These are phyloP conservation scores for Tilletia walkeri DNA, from an alignment of 1,284 basidiomycete species.

Conservation along the genomic window DNA sequence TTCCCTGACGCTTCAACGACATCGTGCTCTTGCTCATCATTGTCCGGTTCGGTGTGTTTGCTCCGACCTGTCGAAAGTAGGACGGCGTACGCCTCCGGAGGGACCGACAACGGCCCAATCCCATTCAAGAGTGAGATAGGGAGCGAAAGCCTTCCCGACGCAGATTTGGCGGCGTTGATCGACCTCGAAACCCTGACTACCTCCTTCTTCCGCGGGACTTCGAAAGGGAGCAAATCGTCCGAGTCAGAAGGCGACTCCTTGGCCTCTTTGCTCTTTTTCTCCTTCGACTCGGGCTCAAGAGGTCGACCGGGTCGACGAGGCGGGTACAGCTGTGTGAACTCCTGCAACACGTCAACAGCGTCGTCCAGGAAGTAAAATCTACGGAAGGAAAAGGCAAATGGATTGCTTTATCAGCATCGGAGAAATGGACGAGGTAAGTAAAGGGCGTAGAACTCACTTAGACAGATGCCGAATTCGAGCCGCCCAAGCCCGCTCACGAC, in stretches of 20 bases:
- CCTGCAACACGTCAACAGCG: conserved; percentile 13
- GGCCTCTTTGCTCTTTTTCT: too few species aligned
- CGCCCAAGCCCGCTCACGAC: conserved; percentile 14
- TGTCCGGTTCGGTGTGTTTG: neutral
- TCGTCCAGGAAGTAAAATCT: conserved; percentile 20
- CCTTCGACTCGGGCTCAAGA: neutral
- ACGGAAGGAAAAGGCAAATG: neutral
- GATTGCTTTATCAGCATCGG: neutral
- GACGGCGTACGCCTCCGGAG: conserved; percentile 11
- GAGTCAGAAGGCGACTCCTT: too few species aligned
- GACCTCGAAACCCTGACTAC: too few species aligned
- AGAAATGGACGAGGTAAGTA: neutral
- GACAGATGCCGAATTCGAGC: neutral
- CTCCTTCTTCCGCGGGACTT: too few species aligned
- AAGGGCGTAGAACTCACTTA: neutral
- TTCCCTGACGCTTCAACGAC: too few species aligned
- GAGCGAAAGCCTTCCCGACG: neutral
- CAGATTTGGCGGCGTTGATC: too few species aligned
- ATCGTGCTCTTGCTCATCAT: too few species aligned
- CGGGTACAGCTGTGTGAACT: conserved; percentile 25
- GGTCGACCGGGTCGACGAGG: conserved; percentile 16
- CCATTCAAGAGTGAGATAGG: neutral
- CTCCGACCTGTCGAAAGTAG: neutral
- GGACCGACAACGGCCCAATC: conserved; percentile 7
- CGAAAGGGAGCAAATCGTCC: too few species aligned